A percentile compares a stretch with the other conserved stretches of the same genome.
These are phyloP conservation scores for Huntiella abstrusa DNA, from an alignment of 2,329 filamentous ascomycete genomes.

Conservation along the genomic window DNA sequence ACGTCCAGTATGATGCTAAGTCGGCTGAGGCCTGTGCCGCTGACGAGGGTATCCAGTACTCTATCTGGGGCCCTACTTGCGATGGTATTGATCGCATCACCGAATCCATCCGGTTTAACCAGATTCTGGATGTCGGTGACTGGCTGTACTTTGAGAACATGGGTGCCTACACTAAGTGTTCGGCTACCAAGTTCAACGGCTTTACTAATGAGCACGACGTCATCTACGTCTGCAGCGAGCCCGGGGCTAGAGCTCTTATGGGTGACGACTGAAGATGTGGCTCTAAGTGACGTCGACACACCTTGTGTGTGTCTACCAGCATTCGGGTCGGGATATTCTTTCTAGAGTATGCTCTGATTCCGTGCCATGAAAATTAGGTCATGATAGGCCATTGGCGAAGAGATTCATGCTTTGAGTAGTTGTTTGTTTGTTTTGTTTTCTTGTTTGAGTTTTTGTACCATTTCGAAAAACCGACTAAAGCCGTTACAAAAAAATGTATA, in stretches of 20 bases:
- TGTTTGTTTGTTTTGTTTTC: slow-evolving; percentile 8
- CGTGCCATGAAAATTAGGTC: background rate
- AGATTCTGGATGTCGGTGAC: slow-evolving; percentile 74
- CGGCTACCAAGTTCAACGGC: slow-evolving; percentile 92
- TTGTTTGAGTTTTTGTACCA: background rate
- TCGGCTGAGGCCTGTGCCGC: slow-evolving; percentile 26
- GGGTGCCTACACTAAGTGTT: slow-evolving; percentile 98
- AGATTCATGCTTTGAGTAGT: slow-evolving; percentile 6
- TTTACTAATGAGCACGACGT: slow-evolving; percentile 86
- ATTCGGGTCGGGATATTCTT: background rate
- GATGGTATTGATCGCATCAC: slow-evolving; percentile 94
- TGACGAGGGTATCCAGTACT: slow-evolving; percentile 51
- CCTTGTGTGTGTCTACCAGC: slow-evolving; percentile 1
- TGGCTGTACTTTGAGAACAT: slow-evolving; percentile 99
- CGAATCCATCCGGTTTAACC: slow-evolving; percentile 56
- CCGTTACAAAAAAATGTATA: slow-evolving; percentile 1
- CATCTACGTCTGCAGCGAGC: slow-evolving; percentile 88
- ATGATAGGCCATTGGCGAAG: slow-evolving; percentile 1
- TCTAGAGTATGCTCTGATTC: background rate
- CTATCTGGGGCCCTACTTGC: slow-evolving; percentile 94
- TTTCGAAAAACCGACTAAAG: slow-evolving; percentile 5
- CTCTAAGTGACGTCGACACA: slow-evolving; percentile 2
- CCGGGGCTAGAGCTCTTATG: slow-evolving; percentile 54
- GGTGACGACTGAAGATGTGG: background rate
- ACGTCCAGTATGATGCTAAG: slow-evolving; percentile 38